Evolutionary conservation across 495 filamentous ascomycete species (phyloP).

Genomic region (Podospora sp.): DNA sequence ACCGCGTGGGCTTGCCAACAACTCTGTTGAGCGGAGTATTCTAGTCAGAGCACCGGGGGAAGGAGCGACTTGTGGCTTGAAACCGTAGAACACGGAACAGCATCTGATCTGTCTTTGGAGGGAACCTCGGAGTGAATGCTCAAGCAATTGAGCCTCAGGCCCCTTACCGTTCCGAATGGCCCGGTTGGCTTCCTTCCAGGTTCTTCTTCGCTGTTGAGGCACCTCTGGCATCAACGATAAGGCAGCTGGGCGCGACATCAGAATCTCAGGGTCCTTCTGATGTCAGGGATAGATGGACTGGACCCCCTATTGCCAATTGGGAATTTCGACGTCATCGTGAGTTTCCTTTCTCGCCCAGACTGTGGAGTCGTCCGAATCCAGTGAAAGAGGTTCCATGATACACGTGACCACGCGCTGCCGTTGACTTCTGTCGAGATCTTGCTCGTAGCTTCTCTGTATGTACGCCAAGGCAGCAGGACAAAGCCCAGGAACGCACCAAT

Average conservation of each 20-base stretch:
- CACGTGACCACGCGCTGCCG: too few relatives aligned
- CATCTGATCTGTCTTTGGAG: background rate
- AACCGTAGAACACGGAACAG: background rate
- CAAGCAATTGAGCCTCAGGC: background rate
- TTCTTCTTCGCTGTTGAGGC: too few relatives aligned
- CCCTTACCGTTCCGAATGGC: too few relatives aligned
- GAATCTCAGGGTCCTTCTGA: constrained; percentile 6
- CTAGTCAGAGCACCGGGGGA: background rate
- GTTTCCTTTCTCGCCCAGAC: too few relatives aligned
- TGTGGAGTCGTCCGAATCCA: too few relatives aligned
- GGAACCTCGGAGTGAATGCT: too few relatives aligned
- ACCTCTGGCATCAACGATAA: background rate
- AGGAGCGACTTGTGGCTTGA: too few relatives aligned
- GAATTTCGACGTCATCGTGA: background rate
- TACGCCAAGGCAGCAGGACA: background rate
- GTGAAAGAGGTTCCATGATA: too few relatives aligned
- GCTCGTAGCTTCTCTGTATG: too few relatives aligned
- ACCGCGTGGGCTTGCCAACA: background rate
- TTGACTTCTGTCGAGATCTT: too few relatives aligned
- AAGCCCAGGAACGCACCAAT: background rate
- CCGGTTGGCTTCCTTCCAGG: background rate
- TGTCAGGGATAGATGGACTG: background rate
- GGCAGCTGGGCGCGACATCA: constrained; percentile 1
- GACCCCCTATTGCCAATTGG: background rate
- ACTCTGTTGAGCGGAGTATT: background rate